Base-by-base conservation (phyloP, 2,329 filamentous ascomycete genomes). In the Myriosclerotinia scirpicola region DNA sequence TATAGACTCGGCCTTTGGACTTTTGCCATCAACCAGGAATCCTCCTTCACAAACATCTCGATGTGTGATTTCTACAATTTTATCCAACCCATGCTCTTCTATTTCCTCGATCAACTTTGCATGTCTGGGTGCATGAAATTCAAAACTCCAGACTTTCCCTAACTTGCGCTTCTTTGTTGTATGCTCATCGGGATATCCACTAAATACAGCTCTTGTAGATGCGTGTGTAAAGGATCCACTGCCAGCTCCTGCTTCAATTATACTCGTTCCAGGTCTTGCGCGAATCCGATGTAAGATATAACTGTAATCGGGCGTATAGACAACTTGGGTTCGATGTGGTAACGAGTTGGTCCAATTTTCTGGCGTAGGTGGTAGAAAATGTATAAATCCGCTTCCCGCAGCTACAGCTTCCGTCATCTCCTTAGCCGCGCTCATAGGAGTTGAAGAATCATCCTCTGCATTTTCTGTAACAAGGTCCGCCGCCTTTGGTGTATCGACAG, bases 181-280 rank as follows among this genome's bases (percentile, higher is more conserved):
- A 55, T 83, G 78, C 3, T 73, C 69, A 3, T 77, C 78, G 0
- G 87, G 84, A 71, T 89, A 88, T 11, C 90, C 91, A 72, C 86
- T 90, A 78, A 90, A 95, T 20, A 93, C 87, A 2, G 91, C 90
- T 67, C 91, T 83, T 5, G 85, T 88, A 1, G 90, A 86, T 3
- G 91, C 91, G 75, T 95, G 91, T 0, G 90, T 93, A 73, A 95
- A 95, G 73, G 90, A 93, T 9, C 91, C 91, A 75, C 90, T 93
- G 8, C 91, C 91, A 1, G 90, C 88, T 42, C 91, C 91, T 4
- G 91, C 91, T 77, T 95, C 91, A 65, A 95, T 93, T 46, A 95
- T 80, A 26, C 83, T 84, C 55, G 86, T 84, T 6, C 92, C 91
- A 0, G 91, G 91, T 26, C 90, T 81, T 6, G 89, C 90, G 42